Evolutionary conservation across 1,139 yeast genomes (phyloP).

Genomic region (Hemisphaericaspora xylofermentans): DNA sequence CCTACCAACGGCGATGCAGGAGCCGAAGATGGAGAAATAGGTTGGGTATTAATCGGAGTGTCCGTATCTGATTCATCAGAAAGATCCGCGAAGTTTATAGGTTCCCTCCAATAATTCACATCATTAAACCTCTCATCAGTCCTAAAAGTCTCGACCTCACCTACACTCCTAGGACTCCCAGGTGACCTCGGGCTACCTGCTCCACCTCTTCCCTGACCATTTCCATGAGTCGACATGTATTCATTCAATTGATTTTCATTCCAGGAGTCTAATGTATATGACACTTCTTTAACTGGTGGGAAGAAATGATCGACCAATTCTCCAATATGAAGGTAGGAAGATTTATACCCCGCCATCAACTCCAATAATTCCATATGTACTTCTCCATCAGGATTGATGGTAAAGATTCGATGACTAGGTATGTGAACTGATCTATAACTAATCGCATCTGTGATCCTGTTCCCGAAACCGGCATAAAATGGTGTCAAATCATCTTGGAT

Average conservation of each 20-base stretch:
- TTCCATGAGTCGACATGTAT: slow-evolving; percentile 22
- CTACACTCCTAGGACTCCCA: slow-evolving; percentile 21
- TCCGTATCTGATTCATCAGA: slow-evolving; percentile 49
- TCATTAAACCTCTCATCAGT: slow-evolving; percentile 74
- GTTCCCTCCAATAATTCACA: slow-evolving; percentile 89
- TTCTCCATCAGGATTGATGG: slow-evolving; percentile 95
- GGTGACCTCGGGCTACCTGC: slow-evolving; percentile 22
- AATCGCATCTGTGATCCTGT: slow-evolving; percentile 93
- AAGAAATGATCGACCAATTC: slow-evolving; percentile 96
- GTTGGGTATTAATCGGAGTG: no score
- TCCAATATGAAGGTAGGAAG: slow-evolving; percentile 85
- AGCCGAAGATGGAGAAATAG: no score
- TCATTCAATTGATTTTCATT: slow-evolving; percentile 38
- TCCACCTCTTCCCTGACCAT: background rate
- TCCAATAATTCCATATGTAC: slow-evolving; percentile 96
- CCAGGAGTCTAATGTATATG: slow-evolving; percentile 38
- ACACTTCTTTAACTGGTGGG: slow-evolving; percentile 69
- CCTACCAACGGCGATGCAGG: slow-evolving; percentile 5
- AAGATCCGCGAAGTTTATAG: slow-evolving; percentile 64
- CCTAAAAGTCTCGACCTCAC: slow-evolving; percentile 22
- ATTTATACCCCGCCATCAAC: slow-evolving; percentile 87
- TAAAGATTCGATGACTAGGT: slow-evolving; percentile 91
- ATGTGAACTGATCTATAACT: slow-evolving; percentile 93
- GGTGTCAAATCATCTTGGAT: slow-evolving; percentile 53
- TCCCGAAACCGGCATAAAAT: slow-evolving; percentile 97